A percentile compares a stretch with the other conserved stretches of the same genome.
Evolutionary conservation across 179 eudicot species (phyloP).

Genomic region (Patellifolia procumbens): DNA sequence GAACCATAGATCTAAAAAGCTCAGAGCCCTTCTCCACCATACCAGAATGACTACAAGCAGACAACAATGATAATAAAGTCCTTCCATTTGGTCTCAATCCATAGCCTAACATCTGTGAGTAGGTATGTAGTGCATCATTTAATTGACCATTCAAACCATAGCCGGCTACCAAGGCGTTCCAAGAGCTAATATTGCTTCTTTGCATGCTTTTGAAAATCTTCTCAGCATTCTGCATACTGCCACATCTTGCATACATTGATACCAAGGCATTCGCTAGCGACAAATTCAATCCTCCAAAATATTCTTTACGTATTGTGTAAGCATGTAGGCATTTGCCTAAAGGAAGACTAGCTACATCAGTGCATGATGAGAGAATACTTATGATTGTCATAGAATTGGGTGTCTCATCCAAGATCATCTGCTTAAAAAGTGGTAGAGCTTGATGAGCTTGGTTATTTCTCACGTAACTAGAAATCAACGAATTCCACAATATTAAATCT

Average conservation of each 20-base stretch:
- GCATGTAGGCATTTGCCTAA: constrained; percentile 50
- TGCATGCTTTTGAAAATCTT: constrained; percentile 37
- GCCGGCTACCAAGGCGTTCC: constrained; percentile 52
- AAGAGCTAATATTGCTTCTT: constrained; percentile 39
- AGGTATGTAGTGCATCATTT: constrained; percentile 36
- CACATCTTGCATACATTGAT: constrained; percentile 61
- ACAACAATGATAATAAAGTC: constrained; percentile 46
- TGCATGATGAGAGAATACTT: constrained; percentile 42
- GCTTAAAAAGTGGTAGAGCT: constrained; percentile 37
- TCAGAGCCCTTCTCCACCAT: constrained; percentile 42
- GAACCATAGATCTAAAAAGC: constrained; percentile 42
- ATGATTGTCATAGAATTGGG: constrained; percentile 45
- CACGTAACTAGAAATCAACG: constrained; percentile 41
- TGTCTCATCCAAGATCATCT: constrained; percentile 37
- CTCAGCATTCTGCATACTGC: constrained; percentile 41
- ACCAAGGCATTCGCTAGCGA: constrained; percentile 42
- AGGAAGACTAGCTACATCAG: constrained; percentile 43
- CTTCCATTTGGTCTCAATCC: constrained; percentile 41
- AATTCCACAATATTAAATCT: constrained; percentile 52
- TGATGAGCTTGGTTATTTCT: constrained; percentile 32
- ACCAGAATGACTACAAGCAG: constrained; percentile 55
- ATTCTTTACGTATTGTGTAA: constrained; percentile 40
- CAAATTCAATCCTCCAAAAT: constrained; percentile 30
- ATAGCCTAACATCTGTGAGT: constrained; percentile 40
- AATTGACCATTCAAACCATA: constrained; percentile 50